A percentile compares a stretch with the other conserved stretches of the same genome.
Conservation (phyloP, 1,139 yeast genomes). For the Candida albicans region DNA sequence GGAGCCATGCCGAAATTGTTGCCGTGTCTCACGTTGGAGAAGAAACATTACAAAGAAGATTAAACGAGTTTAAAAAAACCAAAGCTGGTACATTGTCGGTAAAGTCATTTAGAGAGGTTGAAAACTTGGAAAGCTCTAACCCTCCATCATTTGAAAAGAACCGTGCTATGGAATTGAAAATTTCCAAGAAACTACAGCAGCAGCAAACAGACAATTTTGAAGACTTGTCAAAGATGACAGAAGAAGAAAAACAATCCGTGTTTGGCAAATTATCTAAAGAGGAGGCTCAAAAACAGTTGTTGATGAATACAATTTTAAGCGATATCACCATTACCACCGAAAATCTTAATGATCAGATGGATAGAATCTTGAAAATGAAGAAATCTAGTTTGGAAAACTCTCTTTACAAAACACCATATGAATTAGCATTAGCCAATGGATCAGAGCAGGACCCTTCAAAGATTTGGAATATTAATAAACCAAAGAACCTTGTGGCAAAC, state of each 20-base stretch:
- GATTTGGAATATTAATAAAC: constrained; percentile 39
- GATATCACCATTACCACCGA: constrained; percentile 26
- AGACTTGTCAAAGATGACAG: constrained; percentile 13
- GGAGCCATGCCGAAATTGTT: constrained; percentile 91
- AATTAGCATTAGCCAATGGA: constrained; percentile 5
- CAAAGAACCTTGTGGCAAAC: constrained; percentile 49
- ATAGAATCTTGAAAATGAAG: constrained; percentile 17
- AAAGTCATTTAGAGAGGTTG: constrained; percentile 58
- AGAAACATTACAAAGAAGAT: constrained; percentile 84
- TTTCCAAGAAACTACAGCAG: constrained; percentile 16
- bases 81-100: constrained; percentile 73
- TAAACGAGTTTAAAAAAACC: constrained; percentile 83
- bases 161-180: constrained; percentile 29
- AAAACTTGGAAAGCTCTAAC: constrained; percentile 48
- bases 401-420: constrained; percentile 16
- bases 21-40: constrained; percentile 96
- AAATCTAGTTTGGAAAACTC: constrained; percentile 15
- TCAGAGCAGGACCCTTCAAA: constrained; percentile 9
- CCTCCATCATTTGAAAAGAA: constrained; percentile 83
- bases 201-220: constrained; percentile 13
- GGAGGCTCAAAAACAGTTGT: constrained; percentile 16
- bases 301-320: constrained; percentile 22
- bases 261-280: constrained; percentile 10
- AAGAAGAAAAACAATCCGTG: constrained; percentile 6
- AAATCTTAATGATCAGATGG: constrained; percentile 14